phyloP scores from a whole-genome alignment of 495 filamentous ascomycete genomes.

The Achaetomiella virescens region DNA sequence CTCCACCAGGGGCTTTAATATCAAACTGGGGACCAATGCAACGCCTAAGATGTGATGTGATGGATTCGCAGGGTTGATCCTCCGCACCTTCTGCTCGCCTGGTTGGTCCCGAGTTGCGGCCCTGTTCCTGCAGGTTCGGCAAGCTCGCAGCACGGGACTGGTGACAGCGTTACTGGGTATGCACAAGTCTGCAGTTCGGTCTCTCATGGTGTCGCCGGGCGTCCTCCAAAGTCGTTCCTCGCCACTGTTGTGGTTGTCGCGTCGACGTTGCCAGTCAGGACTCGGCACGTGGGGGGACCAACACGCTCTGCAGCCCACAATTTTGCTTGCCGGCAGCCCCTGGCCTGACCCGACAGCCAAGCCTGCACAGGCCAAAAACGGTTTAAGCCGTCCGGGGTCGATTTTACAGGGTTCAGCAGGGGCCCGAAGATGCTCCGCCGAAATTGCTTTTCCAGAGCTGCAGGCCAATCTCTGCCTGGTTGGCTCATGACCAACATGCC shows the following conservation, averaged over 20 bases:
- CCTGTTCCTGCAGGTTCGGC: not conserved
- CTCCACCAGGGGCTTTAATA: not conserved
- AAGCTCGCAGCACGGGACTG: not conserved
- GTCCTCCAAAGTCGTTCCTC: too few species aligned
- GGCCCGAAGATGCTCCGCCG: conserved; percentile 27
- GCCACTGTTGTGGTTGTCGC: not conserved
- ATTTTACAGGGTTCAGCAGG: conserved; percentile 28
- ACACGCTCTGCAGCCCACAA: not conserved
- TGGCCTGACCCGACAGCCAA: conserved; percentile 8
- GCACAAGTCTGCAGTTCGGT: too few species aligned
- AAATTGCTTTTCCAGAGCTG: conserved; percentile 30
- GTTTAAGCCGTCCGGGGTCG: conserved; percentile 19
- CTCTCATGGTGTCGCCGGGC: too few species aligned
- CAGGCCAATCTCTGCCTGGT: conserved; percentile 20
- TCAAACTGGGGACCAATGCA: conserved; percentile 12
- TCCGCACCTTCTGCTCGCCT: conserved; percentile 6
- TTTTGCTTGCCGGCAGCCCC: conserved; percentile 16
- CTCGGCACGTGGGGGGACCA: not conserved
- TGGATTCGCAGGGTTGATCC: conserved; percentile 5
- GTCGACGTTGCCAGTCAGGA: not conserved
- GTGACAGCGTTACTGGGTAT: too few species aligned
- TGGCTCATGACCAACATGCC: conserved; percentile 8
- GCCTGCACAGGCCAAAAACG: conserved; percentile 18
- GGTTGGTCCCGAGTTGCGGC: conserved; percentile 3
- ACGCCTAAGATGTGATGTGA: conserved; percentile 15